Base-by-base conservation (phyloP, 495 filamentous ascomycete species). In the Trypethelium eluteriae region DNA sequence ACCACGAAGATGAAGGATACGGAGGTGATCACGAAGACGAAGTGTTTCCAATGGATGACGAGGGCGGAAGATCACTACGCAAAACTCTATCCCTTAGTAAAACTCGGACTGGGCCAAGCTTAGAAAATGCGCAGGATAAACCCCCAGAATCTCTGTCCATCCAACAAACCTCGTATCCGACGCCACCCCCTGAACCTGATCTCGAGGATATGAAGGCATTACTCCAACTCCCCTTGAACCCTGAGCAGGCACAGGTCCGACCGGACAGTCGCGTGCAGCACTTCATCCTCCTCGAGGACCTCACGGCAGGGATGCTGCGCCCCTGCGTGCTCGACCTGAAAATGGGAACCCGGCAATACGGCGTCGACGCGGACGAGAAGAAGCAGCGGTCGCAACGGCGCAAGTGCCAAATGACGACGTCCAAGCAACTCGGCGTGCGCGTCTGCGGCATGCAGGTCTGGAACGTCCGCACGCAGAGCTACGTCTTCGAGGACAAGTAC, bases 281-380 rank as follows among this genome's bases (percentile, higher is more conserved):
- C 71, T 98, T 98, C 76, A 81, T 98, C 7, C 82, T 98, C 0
- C 80, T 98, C n/a, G 94, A 98, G 77, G 94, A 98, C 74, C 84
- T 98, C 38, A 98, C 94, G 2, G 90, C 94, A 5, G 94, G 94
- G 41, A 97, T 98, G 93, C 90, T 89, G 73, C 88, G 89, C 39
- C 94, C 94, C 12, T 98, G 94, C 77, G 94, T 97, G 49, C 87
- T 98, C 71, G 94, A 98, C 76, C 81, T 98, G 67, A 98, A 98
- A 76, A 98, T 98, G 94, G 94, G 94, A 11, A 98, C 94, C n/a
- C 86, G 94, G 2, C 94, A 98, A 74, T 97, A 97, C 76, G 94
- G 94, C 14, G 84, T 97, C n/a, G 93, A 97, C 67, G 94, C 94
- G 9, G 84, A 82, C 62, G 87, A 93, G 49, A 93, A 94, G 78